Conservation (phyloP, 169 alveolate species). For the Cystoisospora suis region DNA sequence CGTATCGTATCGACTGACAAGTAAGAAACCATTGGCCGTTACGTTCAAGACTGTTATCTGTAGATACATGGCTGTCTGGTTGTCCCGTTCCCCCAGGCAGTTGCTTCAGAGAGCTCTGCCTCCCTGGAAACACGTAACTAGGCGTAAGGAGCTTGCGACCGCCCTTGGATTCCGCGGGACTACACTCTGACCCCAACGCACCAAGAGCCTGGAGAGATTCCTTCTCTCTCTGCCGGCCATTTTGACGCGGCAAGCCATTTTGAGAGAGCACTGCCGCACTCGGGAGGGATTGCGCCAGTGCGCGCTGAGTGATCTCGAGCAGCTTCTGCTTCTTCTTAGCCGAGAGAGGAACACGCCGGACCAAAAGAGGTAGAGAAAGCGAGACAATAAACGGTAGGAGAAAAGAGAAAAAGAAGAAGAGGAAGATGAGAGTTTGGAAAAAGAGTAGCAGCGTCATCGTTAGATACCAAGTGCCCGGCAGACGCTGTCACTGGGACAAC, state of each 20-base stretch:
- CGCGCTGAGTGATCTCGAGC: not conserved
- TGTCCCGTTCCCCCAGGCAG: not conserved
- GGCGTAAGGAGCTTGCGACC: not conserved
- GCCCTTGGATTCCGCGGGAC: not conserved
- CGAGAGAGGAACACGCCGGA: slow-evolving; percentile 24
- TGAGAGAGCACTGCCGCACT: not conserved
- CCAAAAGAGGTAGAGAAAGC: not conserved
- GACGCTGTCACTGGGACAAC: not conserved
- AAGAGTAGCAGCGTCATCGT: not conserved
- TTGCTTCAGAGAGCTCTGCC: not conserved
- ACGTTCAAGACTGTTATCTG: no score
- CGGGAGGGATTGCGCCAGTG: not conserved
- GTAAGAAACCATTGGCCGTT: slow-evolving; percentile 9
- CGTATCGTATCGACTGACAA: not conserved
- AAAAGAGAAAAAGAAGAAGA: not conserved
- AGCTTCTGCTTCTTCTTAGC: not conserved
- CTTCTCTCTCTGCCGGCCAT: not conserved
- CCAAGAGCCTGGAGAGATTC: not conserved
- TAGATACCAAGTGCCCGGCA: no score
- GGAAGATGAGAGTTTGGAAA: not conserved
- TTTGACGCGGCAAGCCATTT: not conserved
- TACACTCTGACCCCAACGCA: not conserved
- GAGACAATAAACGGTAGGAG: not conserved
- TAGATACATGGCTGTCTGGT: no score
- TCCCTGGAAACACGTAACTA: not conserved